These are phyloP conservation scores for Ceriops zippeliana DNA, from an alignment of 345 rosid genomes.

Conservation along the genomic window DNA sequence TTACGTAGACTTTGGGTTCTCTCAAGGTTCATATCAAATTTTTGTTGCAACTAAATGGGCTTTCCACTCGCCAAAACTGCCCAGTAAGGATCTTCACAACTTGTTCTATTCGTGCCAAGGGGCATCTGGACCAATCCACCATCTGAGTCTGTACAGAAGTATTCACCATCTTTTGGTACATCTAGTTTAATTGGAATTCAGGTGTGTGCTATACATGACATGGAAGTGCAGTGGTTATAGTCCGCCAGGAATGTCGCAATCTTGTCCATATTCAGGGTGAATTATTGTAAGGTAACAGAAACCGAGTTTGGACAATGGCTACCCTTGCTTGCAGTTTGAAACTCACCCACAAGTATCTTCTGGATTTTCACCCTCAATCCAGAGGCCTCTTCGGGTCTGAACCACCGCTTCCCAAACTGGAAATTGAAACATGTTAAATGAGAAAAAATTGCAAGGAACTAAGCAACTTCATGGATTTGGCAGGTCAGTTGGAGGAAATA, in stretches of 20 bases:
- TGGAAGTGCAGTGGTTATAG: not conserved
- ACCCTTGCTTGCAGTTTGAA: constrained; percentile 28
- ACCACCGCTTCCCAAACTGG: constrained; percentile 87
- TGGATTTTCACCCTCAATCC: constrained; percentile 64
- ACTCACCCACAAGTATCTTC: constrained; percentile 47
- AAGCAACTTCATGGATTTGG: not conserved
- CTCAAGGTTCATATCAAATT: too few relatives aligned
- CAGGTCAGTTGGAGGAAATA: constrained; percentile 14
- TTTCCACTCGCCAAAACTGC: constrained; percentile 4
- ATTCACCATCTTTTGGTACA: not conserved
- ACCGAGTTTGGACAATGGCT: constrained; percentile 8
- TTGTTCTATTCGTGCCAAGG: not conserved
- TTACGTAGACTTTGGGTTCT: too few relatives aligned
- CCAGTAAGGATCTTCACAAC: not conserved
- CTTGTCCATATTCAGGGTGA: constrained; percentile 23
- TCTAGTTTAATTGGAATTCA: not conserved
- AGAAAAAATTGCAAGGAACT: not conserved
- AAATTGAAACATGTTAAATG: constrained; percentile 12
- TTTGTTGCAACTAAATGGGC: too few relatives aligned
- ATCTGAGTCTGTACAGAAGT: constrained; percentile 1
- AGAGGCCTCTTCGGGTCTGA: constrained; percentile 82
- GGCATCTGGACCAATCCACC: constrained; percentile 5
- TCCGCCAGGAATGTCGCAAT: not conserved
- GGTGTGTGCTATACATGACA: constrained; percentile 17
- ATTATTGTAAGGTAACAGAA: constrained; percentile 10